These are phyloP conservation scores for Plenodomus biglobosus DNA, from an alignment of 2,329 filamentous ascomycete genomes.

Conservation along the genomic window DNA sequence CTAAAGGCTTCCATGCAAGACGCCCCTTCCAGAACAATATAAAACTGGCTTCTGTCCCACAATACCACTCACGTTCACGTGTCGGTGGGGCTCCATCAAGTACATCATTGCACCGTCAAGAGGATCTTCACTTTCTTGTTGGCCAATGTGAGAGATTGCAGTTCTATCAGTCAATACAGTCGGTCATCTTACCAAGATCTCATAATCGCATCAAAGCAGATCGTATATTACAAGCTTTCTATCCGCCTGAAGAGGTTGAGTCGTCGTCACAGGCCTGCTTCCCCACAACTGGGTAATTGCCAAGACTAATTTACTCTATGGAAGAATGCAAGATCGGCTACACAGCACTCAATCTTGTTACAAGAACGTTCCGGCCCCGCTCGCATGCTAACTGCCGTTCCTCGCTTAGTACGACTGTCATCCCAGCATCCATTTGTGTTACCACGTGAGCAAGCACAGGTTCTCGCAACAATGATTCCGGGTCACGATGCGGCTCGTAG, in stretches of 20 bases:
- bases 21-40: neutral
- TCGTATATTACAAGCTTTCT: too few relatives aligned
- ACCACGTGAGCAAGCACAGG: slow-evolving; percentile 11
- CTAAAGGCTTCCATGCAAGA: neutral
- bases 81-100: neutral
- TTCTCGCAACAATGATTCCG: slow-evolving; percentile 17
- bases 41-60: neutral
- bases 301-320: slow-evolving; percentile 9
- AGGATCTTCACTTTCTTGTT: too few relatives aligned
- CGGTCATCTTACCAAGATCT: too few relatives aligned
- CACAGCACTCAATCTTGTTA: slow-evolving; percentile 9
- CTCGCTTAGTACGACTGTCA: neutral
- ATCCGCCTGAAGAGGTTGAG: neutral
- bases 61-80: neutral
- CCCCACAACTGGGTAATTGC: slow-evolving; percentile 13
- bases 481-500: slow-evolving; percentile 16
- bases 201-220: too few relatives aligned
- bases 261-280: neutral
- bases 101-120: too few relatives aligned
- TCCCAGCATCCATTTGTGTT: slow-evolving; percentile 9
- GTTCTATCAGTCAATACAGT: too few relatives aligned
- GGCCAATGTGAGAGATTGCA: too few relatives aligned
- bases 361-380: slow-evolving; percentile 2
- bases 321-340: slow-evolving; percentile 13
- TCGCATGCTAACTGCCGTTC: slow-evolving; percentile 21